These are phyloP conservation scores for Phalaenopsis aphrodite DNA, from an alignment of 106 monocot genomes.

Conservation along the genomic window DNA sequence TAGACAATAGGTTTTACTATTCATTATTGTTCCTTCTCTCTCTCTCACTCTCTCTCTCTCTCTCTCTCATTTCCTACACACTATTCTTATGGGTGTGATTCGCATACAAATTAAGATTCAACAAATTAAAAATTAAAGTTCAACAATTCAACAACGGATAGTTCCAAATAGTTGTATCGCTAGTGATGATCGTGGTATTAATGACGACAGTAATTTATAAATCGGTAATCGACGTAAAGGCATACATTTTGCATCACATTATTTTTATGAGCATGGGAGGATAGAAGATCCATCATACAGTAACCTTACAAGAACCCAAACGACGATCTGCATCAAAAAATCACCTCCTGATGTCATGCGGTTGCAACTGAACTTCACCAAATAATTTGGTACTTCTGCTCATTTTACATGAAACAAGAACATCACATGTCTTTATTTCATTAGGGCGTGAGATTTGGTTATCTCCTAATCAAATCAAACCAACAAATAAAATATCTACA, in stretches of 20 bases:
- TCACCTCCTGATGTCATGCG: neutral
- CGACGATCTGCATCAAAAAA: neutral
- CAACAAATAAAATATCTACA: neutral
- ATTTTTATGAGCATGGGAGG: neutral
- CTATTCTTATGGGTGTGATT: neutral
- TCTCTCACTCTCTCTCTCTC: neutral
- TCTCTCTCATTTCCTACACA: neutral
- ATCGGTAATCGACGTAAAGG: no score
- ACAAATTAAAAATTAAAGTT: neutral
- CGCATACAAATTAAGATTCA: no score
- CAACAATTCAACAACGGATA: no score
- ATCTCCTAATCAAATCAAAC: neutral
- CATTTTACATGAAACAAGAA: neutral
- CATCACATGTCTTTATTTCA: neutral
- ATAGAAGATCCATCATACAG: neutral
- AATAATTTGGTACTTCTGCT: neutral
- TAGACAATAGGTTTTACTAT: no score
- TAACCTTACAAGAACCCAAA: neutral
- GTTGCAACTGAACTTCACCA: neutral
- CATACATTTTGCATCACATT: no score
- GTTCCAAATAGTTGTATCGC: no score
- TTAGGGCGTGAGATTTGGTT: neutral
- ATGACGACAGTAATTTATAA: no score
- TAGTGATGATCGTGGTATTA: no score
- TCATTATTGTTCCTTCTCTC: no score